Evolutionary conservation across 164 flowering plant species (phyloP), one percentile per base, ranked within the genome.

Genomic region (Euptelea pleiosperma): DNA sequence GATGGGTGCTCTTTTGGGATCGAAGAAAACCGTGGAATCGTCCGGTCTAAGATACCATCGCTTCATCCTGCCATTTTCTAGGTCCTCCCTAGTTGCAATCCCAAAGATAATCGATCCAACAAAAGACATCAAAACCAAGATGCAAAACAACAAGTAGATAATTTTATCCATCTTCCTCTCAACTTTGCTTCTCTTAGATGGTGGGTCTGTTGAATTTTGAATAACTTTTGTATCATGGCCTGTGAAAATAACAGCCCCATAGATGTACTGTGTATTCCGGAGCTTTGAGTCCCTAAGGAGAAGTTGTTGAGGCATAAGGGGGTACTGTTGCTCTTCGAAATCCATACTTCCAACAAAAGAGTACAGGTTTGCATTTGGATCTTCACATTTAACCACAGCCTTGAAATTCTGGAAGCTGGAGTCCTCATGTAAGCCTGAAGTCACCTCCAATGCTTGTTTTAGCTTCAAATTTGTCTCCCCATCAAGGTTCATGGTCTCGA

Each of bases 401-500:
- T 69, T 84, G 51, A 90, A 90, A 43, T 86, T 75, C n/a, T 11
- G 51, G 65, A 84, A 82, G 66, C 63, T 54, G 9, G 72, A 62
- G 21, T 86, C 90, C 26, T 85, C 90, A 30, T 65, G 64, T 53
- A 86, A 64, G 40, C 54, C 58, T 34, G 89, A 74, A 61, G 97
- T 86, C 15, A 63, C 82, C 26, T 83, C 96, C 70, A 87, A 62
- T 26, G 82, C 96, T 76, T 93, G 98, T 60, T 93, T 93, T 26
- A 86, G 62, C 55, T 93, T 93, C 73, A 93, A 73, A 69, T 90
- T 93, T 24, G 98, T 93, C 71, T 93, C 98, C 22, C 98, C 98
- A 63, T 93, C 98, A 56, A 93, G 89, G 59, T 90, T 93, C 93
- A 86, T 90, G 53, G 98, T 93, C 72, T 93, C 97, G 16, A 93